Evolutionary conservation across 2,329 filamentous ascomycete genomes (phyloP), one percentile per base, ranked within the genome.

Genomic region (Neofusicoccum parvum): DNA sequence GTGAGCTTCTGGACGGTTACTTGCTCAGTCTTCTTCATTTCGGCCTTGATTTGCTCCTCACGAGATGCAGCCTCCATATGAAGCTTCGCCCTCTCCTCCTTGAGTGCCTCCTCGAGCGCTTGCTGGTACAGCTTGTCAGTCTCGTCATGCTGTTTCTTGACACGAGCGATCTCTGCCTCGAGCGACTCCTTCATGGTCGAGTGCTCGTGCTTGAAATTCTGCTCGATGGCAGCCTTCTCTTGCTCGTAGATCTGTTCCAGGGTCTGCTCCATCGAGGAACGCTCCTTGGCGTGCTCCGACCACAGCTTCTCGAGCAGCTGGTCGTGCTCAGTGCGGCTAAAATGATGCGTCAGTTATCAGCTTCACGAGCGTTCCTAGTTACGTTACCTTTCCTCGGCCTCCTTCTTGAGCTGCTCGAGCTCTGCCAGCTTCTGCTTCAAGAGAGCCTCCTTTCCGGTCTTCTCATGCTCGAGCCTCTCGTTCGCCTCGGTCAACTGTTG

Each of bases 61-160:
- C 53, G 51, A 51, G 53, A 39, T 23, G 63, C 43, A n/a, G 51
- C 51, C 45, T 56, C 51, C 20, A 50, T 20, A 7, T 34, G n/a
- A 20, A 65, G 51, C 45, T 65, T 65, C n/a, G 45, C 27, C 45
- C 63, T 58, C 34, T 65, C 63, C 14, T 65, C 63, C 43, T 65
- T 59, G 20, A 65, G 53, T 5, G 63, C 63, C 41, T 65, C 51
- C 12, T 65, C 63, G 41, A 65, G 51, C 14, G 63, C 63, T 37
- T 65, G 51, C 43, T 58, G 45, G 63, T 65, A 65, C 17, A 65
- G 43, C 51, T 58, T 58, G 45, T 65, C 63, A 50, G 63, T 59
- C 51, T 65, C 63, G 43, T 65, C 37, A 34, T 65, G 63, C 12
- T 65, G 20, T 34, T 58, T 58, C 53, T 59, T 65, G 53, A 65